phyloP scores from a whole-genome alignment of 345 rosid genomes.

The Clausena lansium region DNA sequence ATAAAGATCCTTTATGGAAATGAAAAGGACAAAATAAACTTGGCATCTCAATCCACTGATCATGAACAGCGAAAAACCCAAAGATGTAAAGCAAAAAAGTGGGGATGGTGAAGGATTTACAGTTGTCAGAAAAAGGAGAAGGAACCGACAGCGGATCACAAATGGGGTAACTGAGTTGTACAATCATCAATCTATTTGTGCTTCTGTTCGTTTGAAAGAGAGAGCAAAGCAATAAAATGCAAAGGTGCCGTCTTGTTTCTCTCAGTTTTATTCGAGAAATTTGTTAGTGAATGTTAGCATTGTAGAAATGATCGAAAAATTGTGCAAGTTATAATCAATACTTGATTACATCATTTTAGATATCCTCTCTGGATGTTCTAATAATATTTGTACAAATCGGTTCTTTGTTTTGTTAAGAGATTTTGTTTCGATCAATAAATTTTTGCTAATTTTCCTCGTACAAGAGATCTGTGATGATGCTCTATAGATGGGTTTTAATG shows the following conservation, averaged over 20 bases:
- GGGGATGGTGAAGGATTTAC: conserved; percentile 71
- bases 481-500: no score
- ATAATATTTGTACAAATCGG: conserved; percentile 18
- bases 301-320: no score
- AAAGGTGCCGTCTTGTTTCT: background rate
- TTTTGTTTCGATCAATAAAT: conserved; percentile 23
- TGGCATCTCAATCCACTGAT: conserved; percentile 14
- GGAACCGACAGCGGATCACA: conserved; percentile 51
- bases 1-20: conserved; percentile 48
- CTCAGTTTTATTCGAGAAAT: background rate
- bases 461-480: background rate
- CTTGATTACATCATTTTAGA: background rate
- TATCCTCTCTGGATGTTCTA: conserved; percentile 2
- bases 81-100: conserved; percentile 24
- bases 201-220: conserved; percentile 47
- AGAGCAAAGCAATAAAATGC: background rate
- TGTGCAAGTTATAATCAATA: no score
- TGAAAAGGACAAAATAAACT: conserved; percentile 31
- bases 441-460: background rate
- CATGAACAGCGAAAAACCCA: conserved; percentile 21
- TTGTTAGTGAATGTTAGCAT: background rate
- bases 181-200: conserved; percentile 63
- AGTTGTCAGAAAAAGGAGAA: conserved; percentile 60
- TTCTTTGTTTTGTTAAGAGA: conserved; percentile 7
- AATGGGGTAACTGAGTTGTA: conserved; percentile 43